A percentile compares a stretch with the other conserved stretches of the same genome.
Conservation (phyloP, 352 stramenopile species). For the Pythium brassicae region DNA sequence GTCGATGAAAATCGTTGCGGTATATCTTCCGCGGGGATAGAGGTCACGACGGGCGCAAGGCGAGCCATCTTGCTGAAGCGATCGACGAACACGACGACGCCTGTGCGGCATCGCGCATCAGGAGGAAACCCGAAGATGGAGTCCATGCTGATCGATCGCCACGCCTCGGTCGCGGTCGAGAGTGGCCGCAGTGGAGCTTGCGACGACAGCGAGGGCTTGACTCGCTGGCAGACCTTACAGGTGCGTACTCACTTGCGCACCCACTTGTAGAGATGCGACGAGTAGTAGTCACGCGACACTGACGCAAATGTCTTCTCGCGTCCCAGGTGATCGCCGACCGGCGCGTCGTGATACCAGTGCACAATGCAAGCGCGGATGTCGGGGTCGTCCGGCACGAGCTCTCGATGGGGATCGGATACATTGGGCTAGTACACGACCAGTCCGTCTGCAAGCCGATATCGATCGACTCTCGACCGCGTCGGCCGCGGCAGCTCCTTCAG, state of each 20-base stretch:
- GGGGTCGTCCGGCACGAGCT: too few relatives aligned
- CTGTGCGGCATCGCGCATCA: conserved; percentile 9
- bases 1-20: conserved; percentile 22
- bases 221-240: not conserved
- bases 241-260: not conserved
- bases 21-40: conserved; percentile 16
- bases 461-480: too few relatives aligned
- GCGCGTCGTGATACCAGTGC: too few relatives aligned
- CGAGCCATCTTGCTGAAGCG: conserved; percentile 28
- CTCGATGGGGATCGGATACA: too few relatives aligned
- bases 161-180: not conserved
- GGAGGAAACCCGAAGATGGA: not conserved
- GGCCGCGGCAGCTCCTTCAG: too few relatives aligned
- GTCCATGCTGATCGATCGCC: conserved; percentile 3
- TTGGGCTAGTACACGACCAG: too few relatives aligned
- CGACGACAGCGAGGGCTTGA: not conserved
- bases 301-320: not conserved
- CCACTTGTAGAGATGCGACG: not conserved
- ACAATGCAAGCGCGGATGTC: too few relatives aligned
- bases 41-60: conserved; percentile 2
- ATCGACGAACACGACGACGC: conserved; percentile 24
- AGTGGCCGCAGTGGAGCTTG: not conserved
- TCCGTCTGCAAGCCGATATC: too few relatives aligned
- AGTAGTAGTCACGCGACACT: not conserved
- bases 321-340: too few relatives aligned